Conservation (phyloP, 352 stramenopile species). For the Pythium periplocum region DNA sequence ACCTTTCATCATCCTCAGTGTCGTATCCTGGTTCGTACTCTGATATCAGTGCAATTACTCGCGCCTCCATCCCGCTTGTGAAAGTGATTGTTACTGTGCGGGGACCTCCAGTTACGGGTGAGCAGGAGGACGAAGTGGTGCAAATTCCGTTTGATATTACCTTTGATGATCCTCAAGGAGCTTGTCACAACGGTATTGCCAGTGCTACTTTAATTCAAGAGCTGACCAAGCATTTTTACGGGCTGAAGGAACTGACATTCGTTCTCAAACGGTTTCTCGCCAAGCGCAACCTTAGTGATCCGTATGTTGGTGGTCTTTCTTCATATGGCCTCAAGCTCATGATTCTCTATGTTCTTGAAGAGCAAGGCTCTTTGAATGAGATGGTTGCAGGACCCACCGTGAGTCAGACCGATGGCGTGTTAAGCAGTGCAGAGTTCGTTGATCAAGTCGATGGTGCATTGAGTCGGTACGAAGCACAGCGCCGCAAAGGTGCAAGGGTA, state of each 20-base stretch:
- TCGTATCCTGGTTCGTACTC: conserved; percentile 14
- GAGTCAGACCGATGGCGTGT: no score
- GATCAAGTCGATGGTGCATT: not conserved
- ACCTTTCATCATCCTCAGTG: conserved; percentile 8
- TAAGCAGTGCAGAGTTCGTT: not conserved
- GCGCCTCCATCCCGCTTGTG: conserved; percentile 67
- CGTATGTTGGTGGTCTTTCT: conserved; percentile 86
- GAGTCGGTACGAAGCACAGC: conserved; percentile 28
- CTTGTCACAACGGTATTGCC: conserved; percentile 66
- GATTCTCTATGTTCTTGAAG: conserved; percentile 60
- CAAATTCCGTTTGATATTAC: conserved; percentile 80
- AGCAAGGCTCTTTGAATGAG: conserved; percentile 46
- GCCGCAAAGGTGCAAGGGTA: not conserved
- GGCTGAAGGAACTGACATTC: conserved; percentile 75
- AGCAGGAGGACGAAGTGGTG: conserved; percentile 8
- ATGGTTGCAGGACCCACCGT: not conserved
- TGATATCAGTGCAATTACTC: conserved; percentile 66
- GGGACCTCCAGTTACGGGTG: not conserved
- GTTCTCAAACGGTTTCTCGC: conserved; percentile 89
- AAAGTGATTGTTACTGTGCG: conserved; percentile 58
- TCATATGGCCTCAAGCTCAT: conserved; percentile 86
- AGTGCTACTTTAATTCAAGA: conserved; percentile 66
- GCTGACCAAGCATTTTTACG: conserved; percentile 65
- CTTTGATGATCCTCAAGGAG: conserved; percentile 59
- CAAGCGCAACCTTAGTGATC: conserved; percentile 84